Evolutionary conservation across 176 grass and related monocot species (phyloP).

Genomic region (Musa troglodytarum): DNA sequence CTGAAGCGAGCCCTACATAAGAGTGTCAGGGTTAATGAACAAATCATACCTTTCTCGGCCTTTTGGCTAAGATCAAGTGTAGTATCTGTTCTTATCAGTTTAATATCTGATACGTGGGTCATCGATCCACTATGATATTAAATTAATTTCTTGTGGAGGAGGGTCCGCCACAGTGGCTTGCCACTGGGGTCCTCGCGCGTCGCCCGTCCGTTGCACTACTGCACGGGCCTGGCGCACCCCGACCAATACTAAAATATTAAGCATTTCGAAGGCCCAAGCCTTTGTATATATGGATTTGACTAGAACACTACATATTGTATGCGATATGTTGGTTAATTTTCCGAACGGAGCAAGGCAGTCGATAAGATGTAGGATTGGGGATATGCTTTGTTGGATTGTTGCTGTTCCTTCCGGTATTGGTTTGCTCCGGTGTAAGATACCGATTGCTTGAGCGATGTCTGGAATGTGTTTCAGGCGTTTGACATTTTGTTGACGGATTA

Average conservation of each 20-base stretch:
- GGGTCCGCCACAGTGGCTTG: neutral
- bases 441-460: constrained; percentile 47
- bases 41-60: constrained; percentile 13
- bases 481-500: constrained; percentile 70
- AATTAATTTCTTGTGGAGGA: constrained; percentile 6
- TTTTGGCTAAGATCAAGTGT: constrained; percentile 15
- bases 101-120: constrained; percentile 18
- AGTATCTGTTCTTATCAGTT: constrained; percentile 17
- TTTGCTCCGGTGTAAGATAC: constrained; percentile 18
- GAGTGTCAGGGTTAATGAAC: fast-evolving
- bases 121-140: constrained; percentile 12
- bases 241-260: too few relatives aligned
- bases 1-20: too few relatives aligned
- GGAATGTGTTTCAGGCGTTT: constrained; percentile 72
- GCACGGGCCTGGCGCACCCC: neutral
- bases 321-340: too few relatives aligned
- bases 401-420: constrained; percentile 48
- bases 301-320: too few relatives aligned
- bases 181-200: neutral
- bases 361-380: too few relatives aligned
- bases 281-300: too few relatives aligned
- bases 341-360: too few relatives aligned
- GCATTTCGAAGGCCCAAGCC: too few relatives aligned
- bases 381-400: too few relatives aligned
- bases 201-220: neutral